Percentiles rank a stretch among this genome's conserved stretches.
phyloP scores from a whole-genome alignment of 1,284 basidiomycete species.

The Leccinum fallax region DNA sequence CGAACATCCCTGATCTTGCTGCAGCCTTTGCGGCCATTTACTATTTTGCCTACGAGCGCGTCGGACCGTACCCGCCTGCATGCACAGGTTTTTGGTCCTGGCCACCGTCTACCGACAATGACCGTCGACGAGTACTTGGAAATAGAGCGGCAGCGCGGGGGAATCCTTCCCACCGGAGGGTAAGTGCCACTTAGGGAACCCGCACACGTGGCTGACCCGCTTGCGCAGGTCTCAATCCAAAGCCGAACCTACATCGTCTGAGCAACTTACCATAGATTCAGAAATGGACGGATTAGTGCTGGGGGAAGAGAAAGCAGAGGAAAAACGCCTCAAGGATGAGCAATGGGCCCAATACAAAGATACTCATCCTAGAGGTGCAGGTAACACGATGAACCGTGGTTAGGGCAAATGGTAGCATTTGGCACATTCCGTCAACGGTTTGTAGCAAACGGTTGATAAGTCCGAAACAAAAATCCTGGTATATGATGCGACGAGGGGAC shows the following conservation, averaged over 20 bases:
- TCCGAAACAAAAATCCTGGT: conserved; percentile 28
- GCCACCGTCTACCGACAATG: conserved; percentile 94
- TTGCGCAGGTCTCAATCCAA: conserved; percentile 65
- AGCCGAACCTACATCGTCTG: conserved; percentile 68
- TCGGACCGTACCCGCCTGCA: conserved; percentile 72
- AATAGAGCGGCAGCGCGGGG: conserved; percentile 82
- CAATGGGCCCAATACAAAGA: conserved; percentile 87
- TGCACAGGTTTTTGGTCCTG: conserved; percentile 82
- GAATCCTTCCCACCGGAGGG: conserved; percentile 88
- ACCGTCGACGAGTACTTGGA: conserved; percentile 94
- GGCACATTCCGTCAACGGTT: conserved; percentile 9
- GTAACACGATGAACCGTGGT: conserved; percentile 95
- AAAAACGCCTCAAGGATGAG: conserved; percentile 81
- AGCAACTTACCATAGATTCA: conserved; percentile 75
- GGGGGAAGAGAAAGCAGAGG: conserved; percentile 74
- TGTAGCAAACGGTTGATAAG: conserved; percentile 17
- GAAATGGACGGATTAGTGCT: conserved; percentile 82
- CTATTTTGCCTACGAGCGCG: conserved; percentile 77
- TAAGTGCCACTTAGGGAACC: conserved; percentile 41
- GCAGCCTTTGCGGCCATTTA: conserved; percentile 85
- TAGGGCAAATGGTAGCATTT: conserved; percentile 36
- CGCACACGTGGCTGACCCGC: conserved; percentile 9
- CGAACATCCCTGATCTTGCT: conserved; percentile 7
- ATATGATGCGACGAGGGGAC: conserved; percentile 30
- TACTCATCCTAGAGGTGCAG: conserved; percentile 78